Evolutionary conservation across 2,329 filamentous ascomycete species (phyloP).

Genomic region (Colletotrichum gigasporum): DNA sequence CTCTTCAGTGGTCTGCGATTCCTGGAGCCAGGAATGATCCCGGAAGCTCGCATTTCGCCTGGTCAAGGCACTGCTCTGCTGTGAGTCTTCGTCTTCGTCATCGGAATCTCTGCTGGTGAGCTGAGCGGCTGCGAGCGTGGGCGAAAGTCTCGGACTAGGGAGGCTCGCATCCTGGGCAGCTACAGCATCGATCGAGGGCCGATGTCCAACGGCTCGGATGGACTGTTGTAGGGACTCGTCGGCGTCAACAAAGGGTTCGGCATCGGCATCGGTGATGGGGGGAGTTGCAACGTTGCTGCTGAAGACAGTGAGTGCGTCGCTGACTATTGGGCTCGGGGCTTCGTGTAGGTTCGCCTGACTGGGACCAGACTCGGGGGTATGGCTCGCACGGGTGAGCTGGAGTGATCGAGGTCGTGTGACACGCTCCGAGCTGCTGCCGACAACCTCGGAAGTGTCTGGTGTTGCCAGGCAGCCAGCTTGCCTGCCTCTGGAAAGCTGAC

Average conservation of each 20-base stretch:
- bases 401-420: conserved; percentile 51
- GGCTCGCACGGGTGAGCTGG: conserved; percentile 51
- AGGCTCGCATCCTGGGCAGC: conserved; percentile 89
- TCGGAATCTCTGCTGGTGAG: conserved; percentile 51
- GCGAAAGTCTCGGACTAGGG: conserved; percentile 93
- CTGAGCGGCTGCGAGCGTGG: conserved; percentile 80
- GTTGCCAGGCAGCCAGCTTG: conserved; percentile 57
- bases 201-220: conserved; percentile 56
- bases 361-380: conserved; percentile 55
- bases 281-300: conserved; percentile 75
- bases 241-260: conserved; percentile 65
- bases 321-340: conserved; percentile 59
- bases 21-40: conserved; percentile 45
- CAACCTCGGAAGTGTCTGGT: conserved; percentile 64
- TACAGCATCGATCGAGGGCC: conserved; percentile 72
- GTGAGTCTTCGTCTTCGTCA: conserved; percentile 51
- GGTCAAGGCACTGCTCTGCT: conserved; percentile 19
- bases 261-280: conserved; percentile 77
- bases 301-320: conserved; percentile 68
- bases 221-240: conserved; percentile 60
- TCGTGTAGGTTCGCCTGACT: conserved; percentile 42
- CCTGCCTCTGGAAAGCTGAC: conserved; percentile 43
- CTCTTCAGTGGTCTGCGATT: conserved; percentile 52
- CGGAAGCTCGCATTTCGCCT: conserved; percentile 25
- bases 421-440: conserved; percentile 40